Conservation (phyloP, 768 basidiomycete species). For the Lanmaoa pseudosensibilis region DNA sequence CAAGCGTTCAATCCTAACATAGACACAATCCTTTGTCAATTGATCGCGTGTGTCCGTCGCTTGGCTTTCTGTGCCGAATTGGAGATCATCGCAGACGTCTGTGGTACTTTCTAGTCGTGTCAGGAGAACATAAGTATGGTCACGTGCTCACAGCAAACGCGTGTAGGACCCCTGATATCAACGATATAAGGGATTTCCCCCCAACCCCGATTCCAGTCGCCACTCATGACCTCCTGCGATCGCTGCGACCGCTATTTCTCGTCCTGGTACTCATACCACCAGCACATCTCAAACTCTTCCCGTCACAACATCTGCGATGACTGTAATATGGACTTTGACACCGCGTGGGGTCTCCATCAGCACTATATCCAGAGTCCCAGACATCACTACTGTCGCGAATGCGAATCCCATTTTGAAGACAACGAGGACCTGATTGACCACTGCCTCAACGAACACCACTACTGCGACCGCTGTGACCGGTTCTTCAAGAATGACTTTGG, state of each 20-base stretch:
- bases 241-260: constrained; percentile 43
- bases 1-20: no score
- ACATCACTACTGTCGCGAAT: constrained; percentile 55
- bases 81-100: constrained; percentile 45
- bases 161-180: constrained; percentile 29
- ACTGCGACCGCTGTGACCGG: constrained; percentile 43
- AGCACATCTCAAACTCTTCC: constrained; percentile 38
- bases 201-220: no score
- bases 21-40: no score
- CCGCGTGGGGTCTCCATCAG: constrained; percentile 39
- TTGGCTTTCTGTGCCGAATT: constrained; percentile 73
- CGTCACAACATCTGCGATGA: constrained; percentile 46
- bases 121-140: background rate
- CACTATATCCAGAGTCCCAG: constrained; percentile 52
- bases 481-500: constrained; percentile 42
- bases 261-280: constrained; percentile 26
- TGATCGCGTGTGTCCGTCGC: constrained; percentile 66
- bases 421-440: constrained; percentile 40
- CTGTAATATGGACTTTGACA: constrained; percentile 48
- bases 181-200: background rate
- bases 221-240: no score
- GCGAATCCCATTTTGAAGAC: constrained; percentile 44
- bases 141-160: constrained; percentile 31
- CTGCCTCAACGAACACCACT: constrained; percentile 39
- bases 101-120: background rate